Base-by-base conservation (phyloP, 176 grass and related monocot genomes). In the Coix lacrymajobi region DNA sequence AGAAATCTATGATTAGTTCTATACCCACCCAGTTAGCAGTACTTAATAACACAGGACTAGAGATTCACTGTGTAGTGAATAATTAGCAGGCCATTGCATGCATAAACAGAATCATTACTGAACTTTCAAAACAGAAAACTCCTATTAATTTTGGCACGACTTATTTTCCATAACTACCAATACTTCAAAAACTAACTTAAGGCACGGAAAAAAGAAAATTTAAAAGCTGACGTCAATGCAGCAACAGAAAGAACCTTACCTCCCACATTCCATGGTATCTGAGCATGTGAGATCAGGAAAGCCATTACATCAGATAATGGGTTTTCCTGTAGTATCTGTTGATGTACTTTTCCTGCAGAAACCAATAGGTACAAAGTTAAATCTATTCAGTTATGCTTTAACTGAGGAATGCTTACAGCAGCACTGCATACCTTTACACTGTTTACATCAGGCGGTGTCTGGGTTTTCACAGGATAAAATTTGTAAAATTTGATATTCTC, bases 401-500 rank as follows among this genome's bases (percentile, higher is more conserved):
- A 19, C 16, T 19, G 34, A 71, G 24, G 51, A 20, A 30, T 22
- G 69, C 31, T 17, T 61, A 28, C 39, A 78, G 41, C 31, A 64
- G 26, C 28, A 30, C 24, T 17, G 11, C 44, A 54, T 89, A 98
- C 95, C 90, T 98, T 93, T 79, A 88, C 92, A 31, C 71, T 58
- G 75, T 58, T 88, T 22, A 93, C 90, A 61, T 98, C 92, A 77
- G 96, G 96, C 69, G 88, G 88, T 91, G 22, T 93, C 90, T 0
- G 20, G 57, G 88, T 91, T 64, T 88, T 78, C 37, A 93, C 82
- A 24, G 96, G 96, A 48, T 98, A 98, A 56, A 98, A 95, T 66
- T 98, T 98, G 66, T 98, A 98, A 46, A 98, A 91, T 45, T 69
- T 76, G 62, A 98, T 95, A 25, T 87, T 95, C 48, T 95, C 85